Conservation (phyloP, 1,284 basidiomycete genomes). For the Ceratobasidium sp. region DNA sequence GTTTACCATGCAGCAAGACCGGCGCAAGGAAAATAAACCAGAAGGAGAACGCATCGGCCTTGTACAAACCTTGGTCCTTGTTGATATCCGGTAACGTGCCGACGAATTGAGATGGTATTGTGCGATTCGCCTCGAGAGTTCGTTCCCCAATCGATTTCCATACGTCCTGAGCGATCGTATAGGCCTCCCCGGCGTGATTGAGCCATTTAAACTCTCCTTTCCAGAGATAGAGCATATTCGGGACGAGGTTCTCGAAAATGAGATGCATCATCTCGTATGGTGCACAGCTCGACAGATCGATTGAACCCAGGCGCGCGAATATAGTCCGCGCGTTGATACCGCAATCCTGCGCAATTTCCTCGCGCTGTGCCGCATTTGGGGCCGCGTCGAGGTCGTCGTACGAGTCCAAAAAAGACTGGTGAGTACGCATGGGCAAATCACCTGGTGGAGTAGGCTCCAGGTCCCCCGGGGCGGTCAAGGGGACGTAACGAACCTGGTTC, state of each 20-base stretch:
- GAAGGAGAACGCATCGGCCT: conserved; percentile 11
- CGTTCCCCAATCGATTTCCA: conserved; percentile 34
- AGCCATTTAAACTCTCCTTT: not conserved
- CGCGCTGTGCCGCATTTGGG: not conserved
- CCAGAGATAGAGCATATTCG: conserved; percentile 30
- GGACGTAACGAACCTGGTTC: not conserved
- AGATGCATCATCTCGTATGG: conserved; percentile 50
- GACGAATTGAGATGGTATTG: conserved; percentile 47
- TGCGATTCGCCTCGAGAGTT: conserved; percentile 28
- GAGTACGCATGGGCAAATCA: conserved; percentile 19
- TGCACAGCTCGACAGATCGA: conserved; percentile 41
- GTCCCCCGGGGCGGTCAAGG: conserved; percentile 6
- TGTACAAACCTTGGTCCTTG: not conserved
- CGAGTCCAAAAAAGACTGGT: not conserved
- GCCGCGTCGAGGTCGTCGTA: not conserved
- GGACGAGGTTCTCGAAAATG: conserved; percentile 46
- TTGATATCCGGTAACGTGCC: conserved; percentile 36
- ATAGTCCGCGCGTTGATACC: conserved; percentile 43
- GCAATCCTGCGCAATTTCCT: conserved; percentile 1
- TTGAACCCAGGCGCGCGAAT: conserved; percentile 27
- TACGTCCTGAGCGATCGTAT: not conserved
- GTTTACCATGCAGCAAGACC: conserved; percentile 1
- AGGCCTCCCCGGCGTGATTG: not conserved
- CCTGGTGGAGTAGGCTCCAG: not conserved
- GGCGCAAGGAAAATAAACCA: conserved; percentile 15